Conservation (phyloP, 2,329 filamentous ascomycete genomes). For the Xylaria sp. region DNA sequence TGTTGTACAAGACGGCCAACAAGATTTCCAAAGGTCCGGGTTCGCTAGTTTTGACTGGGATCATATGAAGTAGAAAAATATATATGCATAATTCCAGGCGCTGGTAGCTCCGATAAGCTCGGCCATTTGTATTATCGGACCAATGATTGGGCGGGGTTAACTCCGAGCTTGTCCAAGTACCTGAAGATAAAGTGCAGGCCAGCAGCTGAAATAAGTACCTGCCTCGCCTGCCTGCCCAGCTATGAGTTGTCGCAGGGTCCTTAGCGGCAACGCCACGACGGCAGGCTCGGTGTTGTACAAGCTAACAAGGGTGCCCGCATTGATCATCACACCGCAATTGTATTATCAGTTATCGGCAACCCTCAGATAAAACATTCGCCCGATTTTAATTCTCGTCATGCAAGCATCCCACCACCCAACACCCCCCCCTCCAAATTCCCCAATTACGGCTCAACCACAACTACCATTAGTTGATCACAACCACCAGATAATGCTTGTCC, state of each 20-base stretch:
- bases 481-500: constrained; percentile 27
- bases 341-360: constrained; percentile 1
- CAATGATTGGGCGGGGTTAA: constrained; percentile 34
- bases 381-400: constrained; percentile 35
- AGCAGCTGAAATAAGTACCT: too few relatives aligned
- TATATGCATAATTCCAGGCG: constrained; percentile 4
- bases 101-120: constrained; percentile 45
- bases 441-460: constrained; percentile 4
- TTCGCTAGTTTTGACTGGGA: constrained; percentile 15
- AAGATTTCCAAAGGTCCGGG: neutral
- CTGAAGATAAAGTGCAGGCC: neutral
- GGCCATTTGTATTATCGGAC: constrained; percentile 32
- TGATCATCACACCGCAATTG: constrained; percentile 18
- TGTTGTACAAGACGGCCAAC: constrained; percentile 22
- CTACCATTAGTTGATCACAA: neutral
- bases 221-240: too few relatives aligned
- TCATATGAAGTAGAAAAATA: constrained; percentile 14
- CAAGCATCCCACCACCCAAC: constrained; percentile 24
- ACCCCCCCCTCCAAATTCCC: neutral
- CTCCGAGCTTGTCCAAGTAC: constrained; percentile 36
- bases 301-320: constrained; percentile 8
- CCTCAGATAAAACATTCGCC: constrained; percentile 9
- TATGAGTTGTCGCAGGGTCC: too few relatives aligned
- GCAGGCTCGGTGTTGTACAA: neutral
- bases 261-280: neutral